Evolutionary conservation across 164 flowering plant genomes (phyloP).

Genomic region (Litsea cubeba): DNA sequence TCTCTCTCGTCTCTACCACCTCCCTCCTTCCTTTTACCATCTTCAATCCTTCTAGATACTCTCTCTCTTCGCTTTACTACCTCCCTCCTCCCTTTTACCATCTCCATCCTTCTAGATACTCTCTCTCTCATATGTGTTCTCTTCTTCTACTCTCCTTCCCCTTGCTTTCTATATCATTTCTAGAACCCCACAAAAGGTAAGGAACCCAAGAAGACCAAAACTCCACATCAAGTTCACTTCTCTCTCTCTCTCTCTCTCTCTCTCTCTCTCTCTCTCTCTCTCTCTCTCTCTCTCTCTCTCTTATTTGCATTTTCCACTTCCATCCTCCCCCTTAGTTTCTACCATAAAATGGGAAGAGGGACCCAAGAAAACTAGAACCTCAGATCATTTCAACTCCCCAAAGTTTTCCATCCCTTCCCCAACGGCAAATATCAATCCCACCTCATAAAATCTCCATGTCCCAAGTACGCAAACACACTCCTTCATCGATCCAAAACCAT

Average conservation of each 20-base stretch:
- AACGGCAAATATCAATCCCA: not conserved
- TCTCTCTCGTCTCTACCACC: no score
- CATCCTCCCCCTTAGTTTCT: no score
- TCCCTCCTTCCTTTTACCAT: not conserved
- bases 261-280: not conserved
- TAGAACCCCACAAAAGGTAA: no score
- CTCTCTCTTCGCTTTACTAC: no score
- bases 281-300: not conserved
- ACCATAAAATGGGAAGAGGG: not conserved
- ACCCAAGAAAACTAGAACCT: not conserved
- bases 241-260: not conserved
- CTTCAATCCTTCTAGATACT: not conserved
- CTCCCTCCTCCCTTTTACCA: no score
- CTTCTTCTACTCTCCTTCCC: no score
- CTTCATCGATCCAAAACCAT: not conserved
- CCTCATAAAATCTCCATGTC: not conserved
- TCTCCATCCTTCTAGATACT: not conserved
- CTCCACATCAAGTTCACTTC: no score
- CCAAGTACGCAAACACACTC: not conserved
- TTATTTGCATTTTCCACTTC: no score
- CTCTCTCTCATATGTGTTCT: no score
- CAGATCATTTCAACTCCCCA: not conserved
- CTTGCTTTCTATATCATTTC: no score
- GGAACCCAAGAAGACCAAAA: no score
- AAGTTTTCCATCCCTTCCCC: not conserved